These are phyloP conservation scores for Vachellia collinsii DNA, from an alignment of 306 rosid genomes.

Conservation along the genomic window DNA sequence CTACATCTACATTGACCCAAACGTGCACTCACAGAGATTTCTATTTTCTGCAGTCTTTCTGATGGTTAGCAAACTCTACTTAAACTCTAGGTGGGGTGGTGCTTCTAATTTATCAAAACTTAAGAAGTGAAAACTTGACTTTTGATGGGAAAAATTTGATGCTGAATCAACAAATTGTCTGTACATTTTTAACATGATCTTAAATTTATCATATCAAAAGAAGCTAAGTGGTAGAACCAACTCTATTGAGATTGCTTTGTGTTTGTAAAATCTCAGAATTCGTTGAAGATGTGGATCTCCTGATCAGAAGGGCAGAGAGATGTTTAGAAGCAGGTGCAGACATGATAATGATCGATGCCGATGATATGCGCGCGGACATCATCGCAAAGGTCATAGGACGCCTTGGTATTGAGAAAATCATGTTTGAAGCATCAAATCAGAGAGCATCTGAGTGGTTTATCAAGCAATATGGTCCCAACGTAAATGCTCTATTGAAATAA, in stretches of 20 bases:
- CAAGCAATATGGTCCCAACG: slow-evolving; percentile 84
- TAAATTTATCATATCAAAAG: neutral
- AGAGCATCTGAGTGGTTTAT: slow-evolving; percentile 87
- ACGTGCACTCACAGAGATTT: neutral
- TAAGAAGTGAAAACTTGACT: slow-evolving; percentile 10
- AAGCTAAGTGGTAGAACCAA: neutral
- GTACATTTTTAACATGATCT: neutral
- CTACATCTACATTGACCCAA: neutral
- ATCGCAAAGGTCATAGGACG: slow-evolving; percentile 88
- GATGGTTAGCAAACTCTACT: slow-evolving; percentile 11
- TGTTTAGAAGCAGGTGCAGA: slow-evolving; percentile 98
- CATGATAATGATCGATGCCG: slow-evolving; percentile 87
- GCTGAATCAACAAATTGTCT: slow-evolving; percentile 8
- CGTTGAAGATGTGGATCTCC: slow-evolving; percentile 85
- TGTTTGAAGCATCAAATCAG: slow-evolving; percentile 93
- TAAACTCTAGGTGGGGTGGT: neutral
- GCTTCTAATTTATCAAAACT: neutral
- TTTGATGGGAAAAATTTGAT: neutral
- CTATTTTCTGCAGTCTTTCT: neutral
- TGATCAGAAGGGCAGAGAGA: slow-evolving; percentile 90
- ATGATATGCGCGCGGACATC: slow-evolving; percentile 76
- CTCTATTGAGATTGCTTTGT: slow-evolving; percentile 4
- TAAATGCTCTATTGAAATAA: slow-evolving; percentile 36
- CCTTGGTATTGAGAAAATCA: slow-evolving; percentile 86
- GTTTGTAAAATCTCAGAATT: slow-evolving; percentile 51